Conservation (phyloP, 108 stramenopile species). For the Craspedostauros australis region DNA sequence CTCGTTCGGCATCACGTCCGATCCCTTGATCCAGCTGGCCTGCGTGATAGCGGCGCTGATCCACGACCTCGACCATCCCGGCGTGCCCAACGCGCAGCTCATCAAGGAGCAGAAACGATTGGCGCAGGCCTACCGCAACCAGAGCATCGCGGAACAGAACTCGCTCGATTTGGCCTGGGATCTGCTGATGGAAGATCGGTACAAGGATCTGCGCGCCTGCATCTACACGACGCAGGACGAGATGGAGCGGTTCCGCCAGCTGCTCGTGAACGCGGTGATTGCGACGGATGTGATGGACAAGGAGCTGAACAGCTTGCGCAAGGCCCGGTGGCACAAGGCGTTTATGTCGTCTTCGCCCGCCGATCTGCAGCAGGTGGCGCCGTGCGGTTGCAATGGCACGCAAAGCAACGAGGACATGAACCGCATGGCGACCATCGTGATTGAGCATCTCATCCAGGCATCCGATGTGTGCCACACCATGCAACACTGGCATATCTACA, state of each 20-base stretch:
- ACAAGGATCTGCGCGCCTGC: constrained; percentile 4
- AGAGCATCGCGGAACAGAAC: constrained; percentile 25
- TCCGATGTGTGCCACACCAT: constrained; percentile 42
- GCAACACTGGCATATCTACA: constrained; percentile 37
- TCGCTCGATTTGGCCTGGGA: constrained; percentile 22
- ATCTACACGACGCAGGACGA: constrained; percentile 15
- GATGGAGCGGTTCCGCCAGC: constrained; percentile 11
- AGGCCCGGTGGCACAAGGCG: constrained; percentile 24
- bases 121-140: constrained; percentile 9
- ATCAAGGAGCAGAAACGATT: constrained; percentile 14
- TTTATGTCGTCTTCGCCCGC: constrained; percentile 11
- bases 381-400: too few species aligned
- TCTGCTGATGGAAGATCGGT: constrained; percentile 22
- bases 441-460: constrained; percentile 37
- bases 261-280: constrained; percentile 19
- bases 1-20: constrained; percentile 14
- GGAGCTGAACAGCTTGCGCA: constrained; percentile 5
- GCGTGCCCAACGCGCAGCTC: constrained; percentile 18
- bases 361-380: not conserved
- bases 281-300: constrained; percentile 21
- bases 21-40: constrained; percentile 29
- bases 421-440: constrained; percentile 20
- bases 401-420: too few species aligned
- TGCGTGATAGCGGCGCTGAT: constrained; percentile 26
- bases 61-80: constrained; percentile 19